Evolutionary conservation across 139 green algal genomes (phyloP), one percentile per base, ranked within the genome.

Genomic region (Tetradesmus lagerheimii): DNA sequence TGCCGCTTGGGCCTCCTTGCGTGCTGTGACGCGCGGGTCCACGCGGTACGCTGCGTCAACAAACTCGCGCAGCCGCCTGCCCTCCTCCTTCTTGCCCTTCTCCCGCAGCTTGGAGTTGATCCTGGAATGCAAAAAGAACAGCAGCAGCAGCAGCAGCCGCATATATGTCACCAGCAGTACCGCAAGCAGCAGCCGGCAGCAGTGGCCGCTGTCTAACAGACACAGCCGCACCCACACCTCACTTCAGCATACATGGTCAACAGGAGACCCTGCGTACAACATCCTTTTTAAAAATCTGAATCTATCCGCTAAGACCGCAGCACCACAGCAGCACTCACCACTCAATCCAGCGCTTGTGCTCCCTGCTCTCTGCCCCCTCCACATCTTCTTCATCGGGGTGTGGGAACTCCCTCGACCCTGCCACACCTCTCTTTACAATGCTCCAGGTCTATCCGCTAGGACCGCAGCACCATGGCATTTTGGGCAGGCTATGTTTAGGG

Each of bases 381-480:
- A 98, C 87, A 92, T 99, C 97, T 92, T 99, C 98, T 91, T 99
- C 97, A 79, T 99, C 97, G 8, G 95, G 95, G 90, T 99, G 97
- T 0, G 98, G 98, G 90, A 99, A 99, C 95, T 99, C 98, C 18
- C 98, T 91, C 98, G n/a, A n/a, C n/a, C n/a, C n/a, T n/a, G n/a
- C n/a, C n/a, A n/a, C n/a, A n/a, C n/a, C n/a, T n/a, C n/a, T n/a
- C n/a, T n/a, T n/a, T n/a, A n/a, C n/a, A n/a, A n/a, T n/a, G n/a
- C n/a, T n/a, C n/a, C n/a, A n/a, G n/a, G n/a, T n/a, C n/a, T n/a
- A n/a, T n/a, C n/a, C n/a, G n/a, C n/a, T n/a, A n/a, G n/a, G n/a
- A n/a, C n/a, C n/a, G n/a, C n/a, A n/a, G n/a, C n/a, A n/a, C n/a
- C n/a, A n/a, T n/a, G n/a, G n/a, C n/a, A n/a, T n/a, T n/a, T n/a